Evolutionary conservation across 2,329 filamentous ascomycete genomes (phyloP), one percentile per base, ranked within the genome.

Genomic region (Leptosphaerulina australis): DNA sequence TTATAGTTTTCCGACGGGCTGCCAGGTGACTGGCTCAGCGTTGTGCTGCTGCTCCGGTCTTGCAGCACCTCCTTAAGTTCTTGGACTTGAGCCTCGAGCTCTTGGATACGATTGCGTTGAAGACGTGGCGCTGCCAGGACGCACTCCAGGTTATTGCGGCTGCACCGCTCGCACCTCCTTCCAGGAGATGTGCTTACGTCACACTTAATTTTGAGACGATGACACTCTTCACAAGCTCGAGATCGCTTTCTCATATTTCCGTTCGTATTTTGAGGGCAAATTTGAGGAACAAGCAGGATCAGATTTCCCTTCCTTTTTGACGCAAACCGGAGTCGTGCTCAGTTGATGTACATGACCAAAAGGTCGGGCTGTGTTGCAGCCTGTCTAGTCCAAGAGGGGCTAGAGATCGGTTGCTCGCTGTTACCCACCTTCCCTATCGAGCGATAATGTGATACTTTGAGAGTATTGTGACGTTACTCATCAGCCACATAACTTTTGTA

Each of bases 201-300:
- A 53, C 64, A 67, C 38, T 66, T 67, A 48, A 67, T 67, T 45
- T 67, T 67, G 12, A 67, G 53, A 17, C 62, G 60, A 43, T 67
- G 64, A 43, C 64, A 67, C 44, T 61, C 63, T 56, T 66, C 60
- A 50, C 64, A 67, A 38, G 64, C 64, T 34, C 64, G 58, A 41
- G 47, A 44, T 14, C 63, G 63, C 50, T 65, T 67, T 22, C 51
- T 59, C 50, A 59, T 62, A 56, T 62, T 45, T 20, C 35, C 14
- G 31, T 26, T 5, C 48, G 29, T n/a, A 7, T 21, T 30, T 10
- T 40, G 36, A 26, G 35, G 35, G 18, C 22, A 8, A 18, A 17
- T 21, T 8, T 24, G 3, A n/a, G n/a, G n/a, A n/a, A n/a, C n/a
- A n/a, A n/a, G n/a, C n/a, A n/a, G n/a, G n/a, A n/a, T n/a, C n/a